Percentiles rank a stretch among this genome's conserved stretches.
These are phyloP conservation scores for Prunus fruticosa DNA, from an alignment of 306 rosid species.

Conservation along the genomic window DNA sequence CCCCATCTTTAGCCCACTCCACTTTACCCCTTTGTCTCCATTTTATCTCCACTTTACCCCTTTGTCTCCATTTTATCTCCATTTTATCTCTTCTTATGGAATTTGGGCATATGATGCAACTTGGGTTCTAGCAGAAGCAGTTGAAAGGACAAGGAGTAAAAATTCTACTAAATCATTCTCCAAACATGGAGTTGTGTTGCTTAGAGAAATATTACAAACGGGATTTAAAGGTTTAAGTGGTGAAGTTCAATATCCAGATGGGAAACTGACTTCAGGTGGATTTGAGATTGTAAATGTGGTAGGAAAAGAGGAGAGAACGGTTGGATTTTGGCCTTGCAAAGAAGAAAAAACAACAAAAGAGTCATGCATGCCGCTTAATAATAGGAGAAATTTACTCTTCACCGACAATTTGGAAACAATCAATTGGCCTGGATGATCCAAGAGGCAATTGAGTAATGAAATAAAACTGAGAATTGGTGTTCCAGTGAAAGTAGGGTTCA, in stretches of 20 bases:
- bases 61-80: too few relatives aligned
- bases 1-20: too few relatives aligned
- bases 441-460: not conserved
- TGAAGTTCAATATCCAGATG: not conserved
- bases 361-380: not conserved
- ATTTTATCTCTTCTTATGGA: too few relatives aligned
- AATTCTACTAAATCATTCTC: too few relatives aligned
- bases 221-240: conserved; percentile 14
- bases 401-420: not conserved
- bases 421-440: conserved; percentile 9
- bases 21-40: too few relatives aligned
- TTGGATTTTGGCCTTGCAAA: not conserved
- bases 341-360: not conserved
- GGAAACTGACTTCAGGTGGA: not conserved
- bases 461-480: conserved; percentile 20
- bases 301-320: not conserved
- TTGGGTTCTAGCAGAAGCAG: conserved; percentile 14
- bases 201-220: not conserved
- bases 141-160: conserved; percentile 1
- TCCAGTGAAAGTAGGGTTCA: conserved; percentile 7
- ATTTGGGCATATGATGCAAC: conserved; percentile 12
- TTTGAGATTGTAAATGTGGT: conserved; percentile 9
- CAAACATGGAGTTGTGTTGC: not conserved
- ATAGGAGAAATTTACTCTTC: not conserved
- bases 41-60: too few relatives aligned